Conservation (phyloP, 768 basidiomycete species). For the Tylopilus balloui region DNA sequence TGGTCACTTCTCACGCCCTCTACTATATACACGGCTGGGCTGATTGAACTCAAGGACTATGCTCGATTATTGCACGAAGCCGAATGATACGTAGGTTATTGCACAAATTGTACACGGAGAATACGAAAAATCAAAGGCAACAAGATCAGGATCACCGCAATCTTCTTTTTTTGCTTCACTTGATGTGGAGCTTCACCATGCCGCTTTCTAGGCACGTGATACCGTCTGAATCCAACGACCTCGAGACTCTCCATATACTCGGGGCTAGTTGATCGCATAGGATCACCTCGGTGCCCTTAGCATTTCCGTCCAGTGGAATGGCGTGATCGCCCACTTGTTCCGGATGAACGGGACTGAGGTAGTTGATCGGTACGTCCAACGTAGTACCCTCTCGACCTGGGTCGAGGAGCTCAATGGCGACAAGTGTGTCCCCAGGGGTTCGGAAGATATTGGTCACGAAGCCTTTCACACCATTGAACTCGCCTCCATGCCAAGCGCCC, state of each 20-base stretch:
- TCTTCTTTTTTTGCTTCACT: conserved; percentile 9
- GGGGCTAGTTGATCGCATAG: conserved; percentile 38
- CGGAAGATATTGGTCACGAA: conserved; percentile 27
- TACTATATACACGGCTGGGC: too few species aligned
- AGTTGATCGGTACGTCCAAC: conserved; percentile 38
- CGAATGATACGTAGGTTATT: conserved; percentile 7
- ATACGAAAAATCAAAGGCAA: neutral
- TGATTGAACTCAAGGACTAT: neutral
- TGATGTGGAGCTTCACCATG: conserved; percentile 27
- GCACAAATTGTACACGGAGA: conserved; percentile 5
- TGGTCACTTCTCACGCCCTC: conserved; percentile 13
- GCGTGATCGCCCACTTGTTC: conserved; percentile 42
- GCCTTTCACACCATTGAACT: conserved; percentile 26
- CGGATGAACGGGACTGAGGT: conserved; percentile 41
- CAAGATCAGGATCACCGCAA: neutral
- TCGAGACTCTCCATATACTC: conserved; percentile 23
- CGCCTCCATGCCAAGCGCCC: conserved; percentile 26
- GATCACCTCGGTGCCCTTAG: conserved; percentile 42
- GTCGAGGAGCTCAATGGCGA: conserved; percentile 29
- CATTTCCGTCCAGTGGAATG: conserved; percentile 42
- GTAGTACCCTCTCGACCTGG: conserved; percentile 32
- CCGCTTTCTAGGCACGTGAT: conserved; percentile 12
- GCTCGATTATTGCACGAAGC: neutral
- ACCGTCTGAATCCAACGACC: conserved; percentile 8
- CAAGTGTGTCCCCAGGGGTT: conserved; percentile 25